Base-by-base conservation (phyloP, 495 filamentous ascomycete genomes). In the Bacidia rubella region DNA sequence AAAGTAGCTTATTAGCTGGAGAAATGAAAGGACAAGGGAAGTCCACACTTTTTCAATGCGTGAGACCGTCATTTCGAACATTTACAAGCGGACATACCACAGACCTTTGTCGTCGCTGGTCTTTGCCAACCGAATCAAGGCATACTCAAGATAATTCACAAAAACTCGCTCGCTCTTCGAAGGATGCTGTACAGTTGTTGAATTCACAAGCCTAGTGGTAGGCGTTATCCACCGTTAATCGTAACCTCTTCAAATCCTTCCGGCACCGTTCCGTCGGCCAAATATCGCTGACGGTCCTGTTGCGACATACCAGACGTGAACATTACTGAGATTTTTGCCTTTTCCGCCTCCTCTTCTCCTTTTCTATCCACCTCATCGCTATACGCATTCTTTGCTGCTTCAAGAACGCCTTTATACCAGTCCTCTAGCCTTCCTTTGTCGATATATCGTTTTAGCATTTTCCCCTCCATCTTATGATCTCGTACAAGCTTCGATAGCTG, bases 351-450 rank as follows among this genome's bases (percentile, higher is more conserved):
- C 42, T 57, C 52, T 17, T 55, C 52, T 15, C 60, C 57, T 11
- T 47, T 20, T 17, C 41, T 38, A 49, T 62, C 57, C 17, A 53
- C 52, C 17, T 58, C 60, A 20, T 49, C 44, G 27, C 50, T 53
- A 1, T 49, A 54, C 17, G 54, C 49, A 20, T 20, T 40, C 9
- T 67, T 60, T 2, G 68, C 69, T 15, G 63, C 63, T 45, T 65
- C 66, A 22, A 69, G 52, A 23, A 78, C 67, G 49, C 74, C 70
- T 48, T 73, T 73, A 47, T 72, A 76, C 80, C 81, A 83, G 47
- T 76, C 70, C 7, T 76, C 78, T 23, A 85, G 67, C 32, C 77
- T 71, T 15, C 77, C 70, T 57, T 73, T 72, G 44, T 83, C 76
- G 17, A 86, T 67, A 53, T 71, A 73, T 23, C 67, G 60, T 10